These are phyloP conservation scores for Candida insectorum DNA, from an alignment of 805 yeast species.

Conservation along the genomic window DNA sequence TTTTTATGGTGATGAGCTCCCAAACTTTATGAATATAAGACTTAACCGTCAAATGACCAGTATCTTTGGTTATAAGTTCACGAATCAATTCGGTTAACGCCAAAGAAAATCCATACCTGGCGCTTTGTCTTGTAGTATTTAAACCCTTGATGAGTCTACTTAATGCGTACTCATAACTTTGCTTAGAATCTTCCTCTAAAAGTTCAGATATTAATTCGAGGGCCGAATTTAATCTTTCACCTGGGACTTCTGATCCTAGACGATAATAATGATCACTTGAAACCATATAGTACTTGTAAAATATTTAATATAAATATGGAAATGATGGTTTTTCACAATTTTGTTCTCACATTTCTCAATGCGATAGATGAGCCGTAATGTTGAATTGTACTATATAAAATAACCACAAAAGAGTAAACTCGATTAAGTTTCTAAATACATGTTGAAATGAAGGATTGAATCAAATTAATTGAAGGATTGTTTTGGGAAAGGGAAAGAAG, in stretches of 20 bases:
- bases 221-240: slow-evolving; percentile 73
- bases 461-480: slow-evolving; percentile 28
- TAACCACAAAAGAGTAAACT: background rate
- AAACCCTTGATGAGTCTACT: slow-evolving; percentile 78
- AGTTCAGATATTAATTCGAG: slow-evolving; percentile 62
- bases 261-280: slow-evolving; percentile 74
- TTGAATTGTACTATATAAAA: background rate
- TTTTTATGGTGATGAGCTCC: slow-evolving; percentile 28
- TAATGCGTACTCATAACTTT: slow-evolving; percentile 81
- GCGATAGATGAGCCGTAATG: too few relatives aligned
- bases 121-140: slow-evolving; percentile 76
- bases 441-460: slow-evolving; percentile 21
- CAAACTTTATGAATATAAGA: slow-evolving; percentile 36
- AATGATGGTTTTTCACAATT: too few relatives aligned
- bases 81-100: slow-evolving; percentile 69
- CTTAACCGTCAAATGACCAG: slow-evolving; percentile 29
- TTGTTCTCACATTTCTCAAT: too few relatives aligned
- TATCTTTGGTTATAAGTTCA: slow-evolving; percentile 27
- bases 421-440: slow-evolving; percentile 8
- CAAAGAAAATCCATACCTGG: slow-evolving; percentile 84
- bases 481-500: slow-evolving; percentile 85
- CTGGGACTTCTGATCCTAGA: slow-evolving; percentile 71
- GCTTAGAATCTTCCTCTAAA: slow-evolving; percentile 31
- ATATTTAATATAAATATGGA: background rate
- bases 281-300: slow-evolving; percentile 26